phyloP scores from a whole-genome alignment of 2,329 filamentous ascomycete species.

The Alternaria sp. region DNA sequence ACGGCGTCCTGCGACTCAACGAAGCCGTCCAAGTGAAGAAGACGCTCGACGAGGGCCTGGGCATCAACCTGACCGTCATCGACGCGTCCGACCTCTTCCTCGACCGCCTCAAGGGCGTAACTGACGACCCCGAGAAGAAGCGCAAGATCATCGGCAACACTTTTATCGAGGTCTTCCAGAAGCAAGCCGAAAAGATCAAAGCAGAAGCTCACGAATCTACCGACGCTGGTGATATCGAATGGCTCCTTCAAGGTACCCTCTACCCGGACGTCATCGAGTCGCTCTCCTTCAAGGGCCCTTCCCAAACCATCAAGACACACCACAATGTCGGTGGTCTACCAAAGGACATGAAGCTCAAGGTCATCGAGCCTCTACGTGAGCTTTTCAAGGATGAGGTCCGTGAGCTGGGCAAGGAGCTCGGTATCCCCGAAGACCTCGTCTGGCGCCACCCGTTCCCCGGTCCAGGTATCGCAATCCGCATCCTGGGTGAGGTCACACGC shows the following conservation, averaged over 20 bases:
- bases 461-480: conserved; percentile 78
- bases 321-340: conserved; percentile 77
- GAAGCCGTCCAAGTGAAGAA: conserved; percentile 85
- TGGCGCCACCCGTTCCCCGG: conserved; percentile 83
- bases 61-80: conserved; percentile 89
- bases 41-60: conserved; percentile 79
- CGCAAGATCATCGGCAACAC: conserved; percentile 87
- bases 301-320: conserved; percentile 77
- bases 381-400: conserved; percentile 88
- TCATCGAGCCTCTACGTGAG: conserved; percentile 81
- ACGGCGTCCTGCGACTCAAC: conserved; percentile 83
- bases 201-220: conserved; percentile 72
- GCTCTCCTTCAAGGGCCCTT: conserved; percentile 77
- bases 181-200: conserved; percentile 79
- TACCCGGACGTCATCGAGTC: conserved; percentile 79
- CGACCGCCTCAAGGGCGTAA: conserved; percentile 75
- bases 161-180: conserved; percentile 85
- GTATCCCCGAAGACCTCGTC: conserved; percentile 77
- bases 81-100: conserved; percentile 83
- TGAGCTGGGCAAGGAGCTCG: conserved; percentile 72
- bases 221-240: conserved; percentile 79
- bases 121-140: conserved; percentile 82
- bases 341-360: conserved; percentile 68
- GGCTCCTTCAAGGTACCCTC: conserved; percentile 86
- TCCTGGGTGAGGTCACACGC: conserved; percentile 84